Percentiles rank a stretch among this genome's conserved stretches.
These are phyloP conservation scores for Fusarium fracticaudum DNA, from an alignment of 2,329 filamentous ascomycete species.

Conservation along the genomic window DNA sequence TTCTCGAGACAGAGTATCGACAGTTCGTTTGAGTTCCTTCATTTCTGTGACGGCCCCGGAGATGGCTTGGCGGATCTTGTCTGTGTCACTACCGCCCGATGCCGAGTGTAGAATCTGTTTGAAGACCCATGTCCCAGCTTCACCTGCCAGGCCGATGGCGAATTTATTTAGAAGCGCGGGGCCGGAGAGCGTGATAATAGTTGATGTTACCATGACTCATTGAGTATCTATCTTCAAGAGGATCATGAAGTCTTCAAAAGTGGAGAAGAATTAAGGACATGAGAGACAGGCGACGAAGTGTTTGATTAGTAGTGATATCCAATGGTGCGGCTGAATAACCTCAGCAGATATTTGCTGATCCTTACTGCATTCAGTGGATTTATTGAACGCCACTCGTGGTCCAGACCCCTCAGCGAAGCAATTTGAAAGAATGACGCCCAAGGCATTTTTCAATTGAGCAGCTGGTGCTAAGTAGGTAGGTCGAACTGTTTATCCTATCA, in stretches of 20 bases:
- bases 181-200: background rate
- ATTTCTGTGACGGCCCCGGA: background rate
- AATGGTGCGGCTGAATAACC: background rate
- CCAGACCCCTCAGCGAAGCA: background rate
- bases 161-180: background rate
- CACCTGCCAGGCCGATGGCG: background rate
- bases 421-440: background rate
- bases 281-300: background rate
- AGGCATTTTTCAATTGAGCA: background rate
- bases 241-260: background rate
- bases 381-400: background rate
- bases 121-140: background rate
- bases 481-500: background rate
- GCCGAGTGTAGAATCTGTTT: background rate
- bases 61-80: background rate
- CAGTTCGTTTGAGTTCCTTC: background rate
- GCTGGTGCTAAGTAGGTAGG: background rate
- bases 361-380: background rate
- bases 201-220: background rate
- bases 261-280: background rate
- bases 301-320: background rate
- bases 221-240: too few species aligned
- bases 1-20: background rate
- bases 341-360: background rate
- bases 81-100: background rate